Conservation (phyloP, 768 basidiomycete species). For the Tulasnella calospora region DNA sequence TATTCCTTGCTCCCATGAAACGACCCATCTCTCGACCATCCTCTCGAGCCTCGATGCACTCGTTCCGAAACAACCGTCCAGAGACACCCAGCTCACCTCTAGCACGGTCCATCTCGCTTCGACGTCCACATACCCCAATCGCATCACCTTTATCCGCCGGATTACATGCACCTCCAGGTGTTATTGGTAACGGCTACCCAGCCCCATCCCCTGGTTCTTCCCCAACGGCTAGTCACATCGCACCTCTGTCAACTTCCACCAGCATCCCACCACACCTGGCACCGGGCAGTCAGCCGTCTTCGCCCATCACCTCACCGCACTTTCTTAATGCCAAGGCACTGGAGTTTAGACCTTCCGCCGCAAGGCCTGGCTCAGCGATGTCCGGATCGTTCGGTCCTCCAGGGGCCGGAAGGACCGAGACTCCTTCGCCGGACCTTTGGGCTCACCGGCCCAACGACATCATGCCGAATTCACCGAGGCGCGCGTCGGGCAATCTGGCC, state of each 20-base stretch:
- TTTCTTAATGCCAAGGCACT: slow-evolving; percentile 84
- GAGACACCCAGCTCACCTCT: slow-evolving; percentile 78
- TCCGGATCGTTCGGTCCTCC: slow-evolving; percentile 44
- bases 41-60: slow-evolving; percentile 69
- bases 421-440: slow-evolving; percentile 89
- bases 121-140: slow-evolving; percentile 72
- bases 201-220: neutral
- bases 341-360: slow-evolving; percentile 82
- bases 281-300: slow-evolving; percentile 64
- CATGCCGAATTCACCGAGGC: slow-evolving; percentile 43
- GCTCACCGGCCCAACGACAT: slow-evolving; percentile 52
- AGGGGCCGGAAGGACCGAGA: slow-evolving; percentile 56
- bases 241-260: neutral
- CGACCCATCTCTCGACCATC: slow-evolving; percentile 76
- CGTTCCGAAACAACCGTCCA: slow-evolving; percentile 58
- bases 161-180: slow-evolving; percentile 39
- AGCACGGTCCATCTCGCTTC: slow-evolving; percentile 53
- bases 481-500: slow-evolving; percentile 58
- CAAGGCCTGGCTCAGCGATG: slow-evolving; percentile 37
- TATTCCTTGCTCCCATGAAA: slow-evolving; percentile 70
- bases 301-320: slow-evolving; percentile 78
- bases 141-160: slow-evolving; percentile 69
- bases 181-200: slow-evolving; percentile 40
- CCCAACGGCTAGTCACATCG: slow-evolving; percentile 1
- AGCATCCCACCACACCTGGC: slow-evolving; percentile 52